A percentile compares a stretch with the other conserved stretches of the same genome.
phyloP scores from a whole-genome alignment of 1,284 basidiomycete genomes.

The Trametes sp. region DNA sequence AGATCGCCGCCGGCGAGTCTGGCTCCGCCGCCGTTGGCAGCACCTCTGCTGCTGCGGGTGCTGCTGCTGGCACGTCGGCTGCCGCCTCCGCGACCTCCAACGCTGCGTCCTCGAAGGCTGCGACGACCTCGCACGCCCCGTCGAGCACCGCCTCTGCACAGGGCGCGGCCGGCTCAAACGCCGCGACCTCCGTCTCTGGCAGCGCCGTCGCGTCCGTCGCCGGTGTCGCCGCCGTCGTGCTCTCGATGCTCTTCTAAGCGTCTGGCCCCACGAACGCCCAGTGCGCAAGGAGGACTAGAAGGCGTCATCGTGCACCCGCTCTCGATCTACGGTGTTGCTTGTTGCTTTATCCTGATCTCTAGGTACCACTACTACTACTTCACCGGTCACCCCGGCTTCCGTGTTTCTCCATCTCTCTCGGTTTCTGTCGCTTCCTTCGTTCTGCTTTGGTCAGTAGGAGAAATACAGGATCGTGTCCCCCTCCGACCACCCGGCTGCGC shows the following conservation, averaged over 20 bases:
- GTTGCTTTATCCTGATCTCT: background rate
- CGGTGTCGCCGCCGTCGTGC: constrained; percentile 37
- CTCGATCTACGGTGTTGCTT: constrained; percentile 22
- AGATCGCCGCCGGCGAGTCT: constrained; percentile 55
- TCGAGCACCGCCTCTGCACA: constrained; percentile 34
- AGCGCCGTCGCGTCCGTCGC: constrained; percentile 38
- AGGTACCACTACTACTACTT: constrained; percentile 1
- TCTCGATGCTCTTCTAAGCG: constrained; percentile 40
- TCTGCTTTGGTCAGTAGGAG: constrained; percentile 12
- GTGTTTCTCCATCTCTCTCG: constrained; percentile 1
- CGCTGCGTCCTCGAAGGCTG: constrained; percentile 29
- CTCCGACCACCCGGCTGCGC: constrained; percentile 25
- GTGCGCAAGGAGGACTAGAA: background rate
- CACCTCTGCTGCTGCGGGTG: background rate
- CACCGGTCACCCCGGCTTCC: background rate
- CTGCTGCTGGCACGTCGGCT: constrained; percentile 1
- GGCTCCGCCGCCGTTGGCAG: constrained; percentile 26
- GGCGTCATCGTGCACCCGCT: background rate
- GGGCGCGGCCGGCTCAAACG: constrained; percentile 34
- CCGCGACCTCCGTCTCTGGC: constrained; percentile 36
- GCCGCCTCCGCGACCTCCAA: constrained; percentile 31
- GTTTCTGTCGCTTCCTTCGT: constrained; percentile 7
- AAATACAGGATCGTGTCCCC: constrained; percentile 28
- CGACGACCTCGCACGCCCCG: constrained; percentile 26
- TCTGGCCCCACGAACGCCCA: background rate